Base-by-base conservation (phyloP, 352 stramenopile genomes). In the Phytophthora sansomeana region DNA sequence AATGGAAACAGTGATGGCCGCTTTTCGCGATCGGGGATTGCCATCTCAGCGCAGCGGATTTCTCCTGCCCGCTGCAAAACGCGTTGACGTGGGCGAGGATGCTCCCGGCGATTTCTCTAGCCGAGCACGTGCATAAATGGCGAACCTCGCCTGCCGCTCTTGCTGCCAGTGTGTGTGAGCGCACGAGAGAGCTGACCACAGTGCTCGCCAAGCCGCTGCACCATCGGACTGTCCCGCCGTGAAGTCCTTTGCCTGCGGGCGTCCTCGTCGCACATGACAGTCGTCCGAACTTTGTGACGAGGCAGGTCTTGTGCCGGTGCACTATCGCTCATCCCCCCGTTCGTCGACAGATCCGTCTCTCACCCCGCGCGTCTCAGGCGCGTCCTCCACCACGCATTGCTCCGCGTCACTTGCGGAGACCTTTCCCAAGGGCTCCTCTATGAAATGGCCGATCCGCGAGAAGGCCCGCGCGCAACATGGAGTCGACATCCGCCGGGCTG, bases 311-410 rank as follows among this genome's bases (percentile, higher is more conserved):
- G 54, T 70, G 62, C 47, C 54, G 47, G 62, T 70, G 62, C 62
- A 69, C 56, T 16, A 43, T 54, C 59, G 59, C 59, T 67, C 59
- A 67, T 67, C 59, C 49, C 58, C 42, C 33, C 29, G 32, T 70
- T 70, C 62, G 62, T 70, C 62, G 29, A 70, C 62, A 59, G 61
- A 58, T 69, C 54, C 42, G 54, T 60, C 62, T 70, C 54, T 70
- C 50, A 50, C 42, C 48, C 9, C 30, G 36, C 50, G 33, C 49
- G 51, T 67, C 59, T 48, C 59, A 63, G 24, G 32, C 49, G 30
- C 30, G 29, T 46, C 43, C 54, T 30, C 19, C 42, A 17, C 58
- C 58, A 66, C 58, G 58, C 35, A 66, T 51, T 67, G 51, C n/a
- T 21, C 50, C 14, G 24, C 59, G 50, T 65, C 58, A 65, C 58